phyloP scores from a whole-genome alignment of 106 monocot genomes.

The Dendrobium nobile region DNA sequence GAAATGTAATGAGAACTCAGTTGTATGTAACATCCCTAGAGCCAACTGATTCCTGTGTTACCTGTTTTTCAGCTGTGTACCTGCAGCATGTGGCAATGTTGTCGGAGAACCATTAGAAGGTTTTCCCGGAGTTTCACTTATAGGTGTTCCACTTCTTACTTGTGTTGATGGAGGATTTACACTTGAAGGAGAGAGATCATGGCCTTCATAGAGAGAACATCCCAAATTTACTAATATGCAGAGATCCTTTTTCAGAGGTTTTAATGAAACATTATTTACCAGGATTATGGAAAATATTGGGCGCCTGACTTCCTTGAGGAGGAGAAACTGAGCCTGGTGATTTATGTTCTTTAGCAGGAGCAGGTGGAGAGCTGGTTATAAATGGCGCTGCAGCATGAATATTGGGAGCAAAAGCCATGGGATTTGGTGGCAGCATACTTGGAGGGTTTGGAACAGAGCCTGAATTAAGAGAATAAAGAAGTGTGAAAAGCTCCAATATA shows the following conservation, averaged over 20 bases:
- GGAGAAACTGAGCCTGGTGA: conserved; percentile 24
- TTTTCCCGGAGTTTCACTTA: conserved; percentile 12
- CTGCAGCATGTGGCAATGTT: conserved; percentile 13
- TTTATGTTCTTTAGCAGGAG: conserved; percentile 9
- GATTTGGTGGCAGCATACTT: background rate
- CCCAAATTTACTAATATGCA: background rate
- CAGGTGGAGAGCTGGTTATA: conserved; percentile 2
- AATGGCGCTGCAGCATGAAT: background rate
- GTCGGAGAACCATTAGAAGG: conserved; percentile 18
- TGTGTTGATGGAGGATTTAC: conserved; percentile 18
- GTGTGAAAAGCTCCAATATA: background rate
- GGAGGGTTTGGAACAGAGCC: conserved; percentile 1
- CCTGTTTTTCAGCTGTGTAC: conserved; percentile 10
- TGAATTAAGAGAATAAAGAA: background rate
- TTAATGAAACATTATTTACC: conserved; percentile 9
- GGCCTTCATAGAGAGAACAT: conserved; percentile 10
- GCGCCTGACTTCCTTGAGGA: conserved; percentile 12
- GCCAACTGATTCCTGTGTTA: background rate
- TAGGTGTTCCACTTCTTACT: conserved; percentile 2
- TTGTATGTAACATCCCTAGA: background rate
- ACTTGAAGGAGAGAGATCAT: conserved; percentile 19
- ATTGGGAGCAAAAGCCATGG: background rate
- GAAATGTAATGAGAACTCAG: conserved; percentile 6
- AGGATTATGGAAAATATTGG: conserved; percentile 16
- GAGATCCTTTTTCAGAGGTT: background rate